phyloP scores from a whole-genome alignment of 2,329 filamentous ascomycete species.

The Diplodia intermedia region DNA sequence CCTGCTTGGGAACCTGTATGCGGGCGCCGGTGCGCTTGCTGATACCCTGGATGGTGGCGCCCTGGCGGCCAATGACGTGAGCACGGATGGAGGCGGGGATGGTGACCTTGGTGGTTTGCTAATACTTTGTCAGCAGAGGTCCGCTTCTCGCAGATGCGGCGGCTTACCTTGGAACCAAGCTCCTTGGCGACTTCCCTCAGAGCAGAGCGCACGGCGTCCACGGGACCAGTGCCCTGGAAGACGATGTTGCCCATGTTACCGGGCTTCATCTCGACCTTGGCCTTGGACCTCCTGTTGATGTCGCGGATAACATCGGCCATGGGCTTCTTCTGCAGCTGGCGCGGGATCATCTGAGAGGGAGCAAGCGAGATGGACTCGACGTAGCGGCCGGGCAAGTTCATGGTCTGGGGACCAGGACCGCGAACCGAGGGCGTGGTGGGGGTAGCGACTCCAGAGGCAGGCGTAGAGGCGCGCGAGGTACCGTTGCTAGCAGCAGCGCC shows the following conservation, averaged over 20 bases:
- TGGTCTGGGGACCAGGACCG: slow-evolving; percentile 59
- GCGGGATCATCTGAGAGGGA: slow-evolving; percentile 76
- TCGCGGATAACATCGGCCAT: slow-evolving; percentile 86
- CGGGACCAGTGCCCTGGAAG: slow-evolving; percentile 85
- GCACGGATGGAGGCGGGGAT: slow-evolving; percentile 84
- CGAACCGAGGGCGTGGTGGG: slow-evolving; percentile 52
- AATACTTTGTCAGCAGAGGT: slow-evolving; percentile 28
- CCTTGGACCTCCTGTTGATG: slow-evolving; percentile 90
- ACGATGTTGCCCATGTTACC: slow-evolving; percentile 75
- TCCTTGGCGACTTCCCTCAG: slow-evolving; percentile 88
- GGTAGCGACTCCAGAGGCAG: slow-evolving; percentile 63
- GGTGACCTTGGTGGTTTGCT: slow-evolving; percentile 75
- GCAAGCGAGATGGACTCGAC: slow-evolving; percentile 77
- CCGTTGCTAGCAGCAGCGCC: slow-evolving; percentile 58
- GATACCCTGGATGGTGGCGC: slow-evolving; percentile 86
- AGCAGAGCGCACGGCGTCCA: slow-evolving; percentile 83
- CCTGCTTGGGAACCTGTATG: slow-evolving; percentile 85
- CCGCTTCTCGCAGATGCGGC: too few species aligned
- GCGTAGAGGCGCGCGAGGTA: slow-evolving; percentile 66
- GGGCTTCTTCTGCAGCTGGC: slow-evolving; percentile 81
- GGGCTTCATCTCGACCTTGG: slow-evolving; percentile 78
- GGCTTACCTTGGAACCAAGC: slow-evolving; percentile 79
- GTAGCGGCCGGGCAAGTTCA: slow-evolving; percentile 83
- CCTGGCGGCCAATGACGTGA: slow-evolving; percentile 91
- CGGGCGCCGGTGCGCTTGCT: slow-evolving; percentile 88